Evolutionary conservation across 306 rosid genomes (phyloP), one percentile per base, ranked within the genome.

Genomic region (Oemleria cerasiformis): DNA sequence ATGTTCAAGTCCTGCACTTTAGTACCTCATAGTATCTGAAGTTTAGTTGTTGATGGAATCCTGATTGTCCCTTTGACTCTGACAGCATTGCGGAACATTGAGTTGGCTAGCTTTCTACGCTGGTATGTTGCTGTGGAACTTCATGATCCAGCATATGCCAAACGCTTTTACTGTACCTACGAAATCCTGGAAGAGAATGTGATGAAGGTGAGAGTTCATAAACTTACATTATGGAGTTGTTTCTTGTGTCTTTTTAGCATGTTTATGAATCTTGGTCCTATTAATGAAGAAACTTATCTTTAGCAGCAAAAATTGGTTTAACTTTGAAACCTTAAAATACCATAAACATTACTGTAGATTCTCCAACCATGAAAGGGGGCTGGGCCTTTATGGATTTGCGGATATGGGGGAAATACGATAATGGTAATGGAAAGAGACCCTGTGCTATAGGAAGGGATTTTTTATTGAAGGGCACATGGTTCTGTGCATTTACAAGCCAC

Each of bases 101-200:
- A 91, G 83, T 81, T 94, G 70, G 99, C 99, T 77, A 94, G 99
- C 90, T 94, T 94, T 85, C 96, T 94, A 75, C 99, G 99, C 84
- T 94, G 97, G 99, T 94, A 85, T 71, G 96, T 94, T 75, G 95
- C 99, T 62, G 97, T 89, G 74, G 99, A 94, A 80, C 95, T 94
- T 75, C 88, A 86, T 73, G 99, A 94, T 81, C 99, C 97, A 57
- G 85, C 91, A 68, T 89, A 89, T 77, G 99, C 99, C 68, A 94
- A 88, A 77, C 88, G 99, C 72, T 94, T 89, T 84, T 94, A 91
- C 76, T 86, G 86, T 86, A 91, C 99, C 48, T 84, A 84, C 21
- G 99, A 94, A 83, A 78, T 89, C 62, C 83, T 94, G 86, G 99
- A 94, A 83, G 97, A 94, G 80, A 87, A 94, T 82, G 89, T 91